Conservation (phyloP, 163 green algal species). For the Scenedesmus sp. region DNA sequence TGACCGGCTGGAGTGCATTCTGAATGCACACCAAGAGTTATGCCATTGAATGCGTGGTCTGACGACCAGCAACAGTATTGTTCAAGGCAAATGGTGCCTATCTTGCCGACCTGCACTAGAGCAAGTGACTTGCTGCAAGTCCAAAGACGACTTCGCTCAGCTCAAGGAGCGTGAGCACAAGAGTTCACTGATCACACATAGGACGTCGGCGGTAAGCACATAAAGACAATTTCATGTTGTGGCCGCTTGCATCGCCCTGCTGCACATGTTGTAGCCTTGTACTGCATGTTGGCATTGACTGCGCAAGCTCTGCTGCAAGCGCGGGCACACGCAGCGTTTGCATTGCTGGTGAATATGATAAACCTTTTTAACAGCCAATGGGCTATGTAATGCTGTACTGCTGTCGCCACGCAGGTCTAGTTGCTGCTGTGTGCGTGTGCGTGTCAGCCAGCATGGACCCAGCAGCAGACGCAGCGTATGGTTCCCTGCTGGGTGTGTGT, state of each 20-base stretch:
- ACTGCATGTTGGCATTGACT: neutral
- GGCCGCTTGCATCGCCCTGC: neutral
- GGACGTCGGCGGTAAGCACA: neutral
- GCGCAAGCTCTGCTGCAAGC: neutral
- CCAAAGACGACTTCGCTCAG: neutral
- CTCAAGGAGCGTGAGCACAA: neutral
- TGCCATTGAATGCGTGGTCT: too few species aligned
- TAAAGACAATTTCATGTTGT: neutral
- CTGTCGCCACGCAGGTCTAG: neutral
- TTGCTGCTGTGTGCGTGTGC: neutral
- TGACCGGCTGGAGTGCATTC: too few species aligned
- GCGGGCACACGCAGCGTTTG: neutral
- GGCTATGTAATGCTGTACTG: neutral
- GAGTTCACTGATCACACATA: neutral
- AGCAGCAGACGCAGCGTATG: constrained; percentile 27
- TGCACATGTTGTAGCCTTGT: neutral
- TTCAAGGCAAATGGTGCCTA: too few species aligned
- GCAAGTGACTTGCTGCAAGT: too few species aligned
- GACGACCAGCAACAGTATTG: too few species aligned
- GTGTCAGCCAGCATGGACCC: neutral
- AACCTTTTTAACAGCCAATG: neutral
- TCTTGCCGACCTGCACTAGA: too few species aligned
- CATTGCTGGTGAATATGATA: neutral
- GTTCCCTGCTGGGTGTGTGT: constrained; percentile 13
- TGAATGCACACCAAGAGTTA: too few species aligned